These are phyloP conservation scores for Solanum aculeatissimum DNA, from an alignment of 305 asterid species.

Conservation along the genomic window DNA sequence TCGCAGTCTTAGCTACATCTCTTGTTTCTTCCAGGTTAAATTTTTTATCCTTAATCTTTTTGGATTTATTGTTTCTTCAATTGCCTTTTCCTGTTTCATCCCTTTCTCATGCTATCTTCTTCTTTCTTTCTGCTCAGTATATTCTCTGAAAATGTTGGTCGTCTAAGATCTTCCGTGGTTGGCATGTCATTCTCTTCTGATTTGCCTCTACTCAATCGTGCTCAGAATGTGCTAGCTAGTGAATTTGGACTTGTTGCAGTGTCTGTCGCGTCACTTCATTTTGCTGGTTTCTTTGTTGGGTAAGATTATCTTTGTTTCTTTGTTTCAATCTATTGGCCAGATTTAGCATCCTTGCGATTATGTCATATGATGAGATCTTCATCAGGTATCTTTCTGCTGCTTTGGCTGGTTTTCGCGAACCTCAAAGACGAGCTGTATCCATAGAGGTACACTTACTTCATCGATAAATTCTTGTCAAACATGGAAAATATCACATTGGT, in stretches of 20 bases:
- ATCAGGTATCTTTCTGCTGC: conserved; percentile 66
- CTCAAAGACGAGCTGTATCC: conserved; percentile 83
- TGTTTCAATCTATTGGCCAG: background rate
- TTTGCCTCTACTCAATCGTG: conserved; percentile 26
- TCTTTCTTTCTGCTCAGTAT: conserved; percentile 31
- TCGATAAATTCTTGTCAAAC: background rate
- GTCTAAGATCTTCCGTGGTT: conserved; percentile 41
- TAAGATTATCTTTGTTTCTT: conserved; percentile 20
- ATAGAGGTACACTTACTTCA: conserved; percentile 85
- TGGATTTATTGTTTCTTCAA: background rate
- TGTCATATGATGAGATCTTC: background rate
- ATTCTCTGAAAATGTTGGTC: conserved; percentile 68
- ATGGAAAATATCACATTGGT: background rate
- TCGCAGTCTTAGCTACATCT: conserved; percentile 66
- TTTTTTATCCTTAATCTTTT: background rate
- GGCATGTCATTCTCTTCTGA: conserved; percentile 41
- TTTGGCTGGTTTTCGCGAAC: conserved; percentile 61
- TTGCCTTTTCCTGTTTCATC: background rate
- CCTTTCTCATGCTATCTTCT: background rate
- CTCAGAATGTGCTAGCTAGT: conserved; percentile 36
- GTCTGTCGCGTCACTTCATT: conserved; percentile 62
- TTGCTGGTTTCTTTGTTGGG: conserved; percentile 88
- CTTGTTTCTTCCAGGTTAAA: conserved; percentile 73
- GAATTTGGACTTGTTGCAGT: conserved; percentile 54
- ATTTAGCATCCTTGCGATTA: background rate